These are phyloP conservation scores for Trichoderma pleuroti DNA, from an alignment of 2,329 filamentous ascomycete genomes.

Conservation along the genomic window DNA sequence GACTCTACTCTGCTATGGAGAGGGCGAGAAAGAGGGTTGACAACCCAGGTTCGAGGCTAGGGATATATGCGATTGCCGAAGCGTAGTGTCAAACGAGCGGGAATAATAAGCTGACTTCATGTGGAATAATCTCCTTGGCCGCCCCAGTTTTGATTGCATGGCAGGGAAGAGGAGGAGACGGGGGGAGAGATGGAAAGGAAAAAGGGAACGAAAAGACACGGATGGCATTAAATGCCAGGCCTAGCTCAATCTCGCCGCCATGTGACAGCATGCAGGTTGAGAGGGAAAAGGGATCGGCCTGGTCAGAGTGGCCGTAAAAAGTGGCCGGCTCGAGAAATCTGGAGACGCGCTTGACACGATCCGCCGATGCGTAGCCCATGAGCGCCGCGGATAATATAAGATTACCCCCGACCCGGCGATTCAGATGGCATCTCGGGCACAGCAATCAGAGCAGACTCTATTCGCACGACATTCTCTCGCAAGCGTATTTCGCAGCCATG, in stretches of 20 bases:
- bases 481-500: not conserved
- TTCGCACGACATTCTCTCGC: not conserved
- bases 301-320: constrained; percentile 3
- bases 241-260: not conserved
- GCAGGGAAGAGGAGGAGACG: not conserved
- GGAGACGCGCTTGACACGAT: constrained; percentile 13
- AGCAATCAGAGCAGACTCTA: not conserved
- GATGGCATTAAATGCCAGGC: not conserved
- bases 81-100: not conserved
- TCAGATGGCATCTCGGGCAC: not conserved
- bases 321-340: constrained; percentile 10
- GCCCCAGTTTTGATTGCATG: constrained; percentile 15
- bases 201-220: not conserved
- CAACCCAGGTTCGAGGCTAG: not conserved
- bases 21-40: not conserved
- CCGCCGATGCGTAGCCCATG: constrained; percentile 2
- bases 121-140: constrained; percentile 1
- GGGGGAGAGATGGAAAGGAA: not conserved
- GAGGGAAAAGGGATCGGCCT: not conserved
- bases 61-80: constrained; percentile 16
- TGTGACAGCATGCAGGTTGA: constrained; percentile 1
- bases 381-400: constrained; percentile 12
- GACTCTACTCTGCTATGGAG: not conserved
- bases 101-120: constrained; percentile 14
- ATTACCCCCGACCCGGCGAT: constrained; percentile 10